These are phyloP conservation scores for Tulasnella sp. DNA, from an alignment of 768 basidiomycete species.

Conservation along the genomic window DNA sequence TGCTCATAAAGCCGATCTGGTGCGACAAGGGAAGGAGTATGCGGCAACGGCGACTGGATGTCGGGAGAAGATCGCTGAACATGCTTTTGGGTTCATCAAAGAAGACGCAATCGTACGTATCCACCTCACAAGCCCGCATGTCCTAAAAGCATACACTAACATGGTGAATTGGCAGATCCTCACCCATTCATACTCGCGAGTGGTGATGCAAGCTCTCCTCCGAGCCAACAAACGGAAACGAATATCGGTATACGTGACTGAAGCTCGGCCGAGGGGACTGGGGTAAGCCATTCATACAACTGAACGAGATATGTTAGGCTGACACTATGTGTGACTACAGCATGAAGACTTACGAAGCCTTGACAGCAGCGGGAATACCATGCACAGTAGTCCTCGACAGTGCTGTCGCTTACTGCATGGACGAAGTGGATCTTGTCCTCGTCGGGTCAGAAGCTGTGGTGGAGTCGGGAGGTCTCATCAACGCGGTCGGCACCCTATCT, in stretches of 20 bases:
- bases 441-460: conserved; percentile 98
- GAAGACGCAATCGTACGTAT: conserved; percentile 76
- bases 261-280: conserved; percentile 80
- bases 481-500: conserved; percentile 90
- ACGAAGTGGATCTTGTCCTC: conserved; percentile 87
- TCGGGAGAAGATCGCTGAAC: conserved; percentile 61
- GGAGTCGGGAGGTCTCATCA: conserved; percentile 86
- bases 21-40: conserved; percentile 70
- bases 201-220: conserved; percentile 86
- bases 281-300: conserved; percentile 44
- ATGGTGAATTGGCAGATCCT: conserved; percentile 76
- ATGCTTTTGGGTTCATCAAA: conserved; percentile 85
- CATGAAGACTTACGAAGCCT: conserved; percentile 78
- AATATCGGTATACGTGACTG: conserved; percentile 95
- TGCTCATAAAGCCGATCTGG: conserved; percentile 71
- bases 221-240: conserved; percentile 83
- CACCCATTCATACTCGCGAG: conserved; percentile 93
- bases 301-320: not conserved
- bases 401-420: conserved; percentile 95
- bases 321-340: conserved; percentile 31
- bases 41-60: conserved; percentile 25
- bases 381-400: conserved; percentile 92
- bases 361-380: conserved; percentile 84
- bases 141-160: no score
- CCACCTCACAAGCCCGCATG: conserved; percentile 9